Evolutionary conservation across 2,329 filamentous ascomycete species (phyloP), one percentile per base, ranked within the genome.

Genomic region (Hirsutella thompsonii): DNA sequence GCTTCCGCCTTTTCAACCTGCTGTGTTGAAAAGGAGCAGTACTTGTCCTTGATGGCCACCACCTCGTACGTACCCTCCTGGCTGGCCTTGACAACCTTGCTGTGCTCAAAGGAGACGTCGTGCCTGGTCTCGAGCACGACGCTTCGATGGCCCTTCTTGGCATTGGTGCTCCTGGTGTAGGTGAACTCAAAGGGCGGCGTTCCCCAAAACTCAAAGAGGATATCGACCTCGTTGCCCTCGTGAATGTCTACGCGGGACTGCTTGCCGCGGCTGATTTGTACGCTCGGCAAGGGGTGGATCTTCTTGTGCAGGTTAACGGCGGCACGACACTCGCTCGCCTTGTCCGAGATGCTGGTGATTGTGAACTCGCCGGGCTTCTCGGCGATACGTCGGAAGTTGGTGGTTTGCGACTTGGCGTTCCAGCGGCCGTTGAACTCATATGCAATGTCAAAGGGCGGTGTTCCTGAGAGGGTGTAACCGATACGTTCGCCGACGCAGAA

Each of bases 51-150:
- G 62, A 98, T 94, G 10, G 86, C 82, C 23, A 96, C 85, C 16
- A 98, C 90, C 65, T 98, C 92, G 57, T 98, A 98, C 49, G 88
- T 94, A 38, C 92, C 92, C 69, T 96, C 92, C 56, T 94, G 85
- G 51, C 82, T 88, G 20, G 89, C 88, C 52, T 80, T 80, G 52
- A 96, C 76, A 20, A 78, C 76, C 71, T 94, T 89, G 54, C 68
- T 80, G 58, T 86, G 75, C 53, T 93, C 86, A 47, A 89, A 76
- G 38, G 83, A 90, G 16, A 83, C 71, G 52, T 95, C 89, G 49
- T 92, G 88, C 51, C 85, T 78, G 48, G 93, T 95, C 65, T 98
- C 93, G 16, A 98, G 70, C 28, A 98, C 76, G 52, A 80, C 72
- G 30, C 81, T 78, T 55, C 79, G 83, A 59, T 87, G 84, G 1